These are phyloP conservation scores for Cucumis sativus DNA, from an alignment of 306 rosid genomes.

Conservation along the genomic window Cucumber_9930_V3 NC_026660.2:29527501-29528000, in stretches of 20 bases:
- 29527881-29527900: not conserved
- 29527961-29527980: not conserved
- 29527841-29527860: not conserved
- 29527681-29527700: not conserved
- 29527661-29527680: not conserved
- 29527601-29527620: no score
- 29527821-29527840: not conserved
- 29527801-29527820: not conserved
- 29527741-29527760: no score
- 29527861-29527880: conserved; percentile 1
- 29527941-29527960: not conserved
- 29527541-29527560: no score
- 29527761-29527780: no score
- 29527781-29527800: not conserved
- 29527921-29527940: not conserved
- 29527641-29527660: not conserved
- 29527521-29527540: no score
- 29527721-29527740: no score
- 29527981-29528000: not conserved
- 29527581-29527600: no score
- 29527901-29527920: conserved; percentile 1
- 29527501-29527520: no score
- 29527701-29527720: not conserved
- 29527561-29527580: no score
- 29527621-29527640: not conserved